These are phyloP conservation scores for Cystobasidiaceae sp. DNA, from an alignment of 1,284 basidiomycete species.

Conservation along the genomic window DNA sequence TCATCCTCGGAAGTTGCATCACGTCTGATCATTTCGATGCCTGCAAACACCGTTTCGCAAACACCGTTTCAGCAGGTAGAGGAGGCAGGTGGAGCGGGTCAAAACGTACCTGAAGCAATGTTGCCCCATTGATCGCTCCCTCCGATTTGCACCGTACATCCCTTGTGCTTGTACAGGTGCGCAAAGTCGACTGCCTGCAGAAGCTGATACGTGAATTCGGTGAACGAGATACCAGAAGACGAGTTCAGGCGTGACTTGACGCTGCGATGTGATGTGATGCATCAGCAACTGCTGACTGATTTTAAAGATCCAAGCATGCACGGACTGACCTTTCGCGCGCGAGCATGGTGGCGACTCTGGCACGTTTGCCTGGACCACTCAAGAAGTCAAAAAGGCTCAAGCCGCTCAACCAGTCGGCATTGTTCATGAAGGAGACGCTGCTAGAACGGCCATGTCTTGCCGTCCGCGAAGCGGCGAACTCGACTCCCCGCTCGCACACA, in stretches of 20 bases:
- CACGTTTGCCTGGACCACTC: conserved; percentile 69
- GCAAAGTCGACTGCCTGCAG: conserved; percentile 95
- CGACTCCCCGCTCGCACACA: conserved; percentile 66
- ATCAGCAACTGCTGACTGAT: no score
- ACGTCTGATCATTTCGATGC: conserved; percentile 40
- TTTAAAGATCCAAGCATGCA: no score
- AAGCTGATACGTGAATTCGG: conserved; percentile 95
- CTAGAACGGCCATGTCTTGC: conserved; percentile 40
- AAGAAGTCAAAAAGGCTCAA: conserved; percentile 80
- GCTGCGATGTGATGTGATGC: conserved; percentile 50
- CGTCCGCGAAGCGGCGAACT: conserved; percentile 55
- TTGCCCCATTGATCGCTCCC: conserved; percentile 99
- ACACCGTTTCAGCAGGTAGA: neutral
- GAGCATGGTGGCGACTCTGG: conserved; percentile 84
- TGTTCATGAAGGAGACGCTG: conserved; percentile 62
- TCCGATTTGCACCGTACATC: conserved; percentile 84
- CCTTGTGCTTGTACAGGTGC: conserved; percentile 61
- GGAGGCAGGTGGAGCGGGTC: neutral
- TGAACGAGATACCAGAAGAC: conserved; percentile 77
- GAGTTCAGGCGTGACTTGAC: conserved; percentile 76
- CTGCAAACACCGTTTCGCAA: conserved; percentile 29
- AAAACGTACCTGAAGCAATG: conserved; percentile 59
- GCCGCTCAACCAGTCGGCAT: conserved; percentile 72
- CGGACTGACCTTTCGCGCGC: conserved; percentile 78
- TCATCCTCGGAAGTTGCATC: conserved; percentile 17